Conservation (phyloP, 192 early-diverging fungal species). For the Linnemannia elongata region DNA sequence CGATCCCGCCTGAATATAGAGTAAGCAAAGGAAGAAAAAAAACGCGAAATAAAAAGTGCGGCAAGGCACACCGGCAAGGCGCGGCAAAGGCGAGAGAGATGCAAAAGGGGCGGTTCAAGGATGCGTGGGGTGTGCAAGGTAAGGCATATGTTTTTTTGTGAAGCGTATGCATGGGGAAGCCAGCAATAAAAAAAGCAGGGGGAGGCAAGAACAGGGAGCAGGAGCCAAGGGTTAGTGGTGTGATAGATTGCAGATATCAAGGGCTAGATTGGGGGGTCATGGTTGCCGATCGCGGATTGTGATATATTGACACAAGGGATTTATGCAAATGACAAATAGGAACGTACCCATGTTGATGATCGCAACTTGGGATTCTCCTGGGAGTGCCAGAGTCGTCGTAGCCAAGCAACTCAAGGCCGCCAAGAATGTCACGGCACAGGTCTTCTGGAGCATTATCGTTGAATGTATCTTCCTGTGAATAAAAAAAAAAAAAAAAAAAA, state of each 20-base stretch:
- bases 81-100: background rate
- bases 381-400: background rate
- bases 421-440: background rate
- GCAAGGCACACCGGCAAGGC: background rate
- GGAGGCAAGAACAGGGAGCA: no score
- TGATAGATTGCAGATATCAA: no score
- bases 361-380: background rate
- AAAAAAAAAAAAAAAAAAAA: background rate
- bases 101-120: background rate
- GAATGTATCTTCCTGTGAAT: background rate
- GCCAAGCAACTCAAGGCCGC: background rate
- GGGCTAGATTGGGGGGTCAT: no score
- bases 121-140: background rate
- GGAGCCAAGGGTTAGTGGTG: no score
- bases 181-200: no score
- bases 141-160: background rate
- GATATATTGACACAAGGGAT: background rate
- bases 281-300: background rate
- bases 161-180: no score
- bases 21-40: no score
- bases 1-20: constrained; percentile 12
- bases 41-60: background rate
- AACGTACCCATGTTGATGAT: constrained; percentile 7
- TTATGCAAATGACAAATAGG: background rate
- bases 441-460: background rate